Evolutionary conservation across 1,284 basidiomycete species (phyloP).

Genomic region (Ceratobasidium sp.): DNA sequence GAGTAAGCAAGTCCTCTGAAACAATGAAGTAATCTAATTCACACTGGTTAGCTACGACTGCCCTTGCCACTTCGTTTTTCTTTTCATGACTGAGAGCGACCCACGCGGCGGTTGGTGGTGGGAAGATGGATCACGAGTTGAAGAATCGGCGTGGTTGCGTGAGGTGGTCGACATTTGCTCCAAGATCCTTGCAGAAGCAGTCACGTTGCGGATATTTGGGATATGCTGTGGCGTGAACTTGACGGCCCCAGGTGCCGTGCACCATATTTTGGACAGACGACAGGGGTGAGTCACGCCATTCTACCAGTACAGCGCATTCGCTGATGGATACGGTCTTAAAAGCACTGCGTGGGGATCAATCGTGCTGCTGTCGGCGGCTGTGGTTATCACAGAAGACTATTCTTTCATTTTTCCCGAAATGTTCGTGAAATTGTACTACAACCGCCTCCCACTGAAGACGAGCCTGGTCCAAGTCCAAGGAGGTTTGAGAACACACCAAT

Average conservation of each 20-base stretch:
- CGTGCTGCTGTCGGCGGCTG: not conserved
- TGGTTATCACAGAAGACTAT: not conserved
- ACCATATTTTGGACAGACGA: not conserved
- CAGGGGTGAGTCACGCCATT: not conserved
- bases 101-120: not conserved
- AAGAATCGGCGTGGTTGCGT: not conserved
- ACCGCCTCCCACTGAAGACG: not conserved
- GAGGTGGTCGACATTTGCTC: not conserved
- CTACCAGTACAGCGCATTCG: no score
- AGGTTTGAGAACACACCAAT: slow-evolving; percentile 4
- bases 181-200: not conserved
- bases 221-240: slow-evolving; percentile 8
- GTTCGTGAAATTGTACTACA: slow-evolving; percentile 13
- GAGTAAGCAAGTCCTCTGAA: not conserved
- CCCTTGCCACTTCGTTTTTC: not conserved
- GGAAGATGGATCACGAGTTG: not conserved
- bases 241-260: not conserved
- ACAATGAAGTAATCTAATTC: not conserved
- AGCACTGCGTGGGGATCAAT: not conserved
- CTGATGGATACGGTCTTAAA: no score
- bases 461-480: slow-evolving; percentile 1
- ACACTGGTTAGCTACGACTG: not conserved
- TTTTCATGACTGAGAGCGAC: not conserved
- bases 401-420: slow-evolving; percentile 1
- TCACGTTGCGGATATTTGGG: slow-evolving; percentile 3